Evolutionary conservation across 169 alveolate genomes (phyloP), one percentile per base, ranked within the genome.

Genomic region (Cystoisospora suis): DNA sequence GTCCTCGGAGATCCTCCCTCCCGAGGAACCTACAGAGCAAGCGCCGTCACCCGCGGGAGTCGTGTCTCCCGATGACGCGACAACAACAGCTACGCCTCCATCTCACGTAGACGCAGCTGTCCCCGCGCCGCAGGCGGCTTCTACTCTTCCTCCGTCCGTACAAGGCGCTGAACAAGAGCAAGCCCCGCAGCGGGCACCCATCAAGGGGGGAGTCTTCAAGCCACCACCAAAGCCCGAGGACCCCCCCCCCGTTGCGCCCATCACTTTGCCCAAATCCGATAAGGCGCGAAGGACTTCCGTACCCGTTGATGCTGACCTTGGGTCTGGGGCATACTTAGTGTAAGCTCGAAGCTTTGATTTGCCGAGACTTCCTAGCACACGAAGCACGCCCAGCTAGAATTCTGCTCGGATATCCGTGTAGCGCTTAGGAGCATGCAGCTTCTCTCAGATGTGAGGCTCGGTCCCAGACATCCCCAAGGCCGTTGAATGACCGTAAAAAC

Each of bases 161-260:
- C 38, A 72, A 6, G n/a, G 23, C 83, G 32, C 23, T 4, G 12
- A 47, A 12, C 38, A 72, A 42, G 0, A 72, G 17, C n/a, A 40
- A 12, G 42, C 27, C 2, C 9, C 15, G 27, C n/a, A 36, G n/a
- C 38, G 83, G 27, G 58, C 83, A 15, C 58, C 83, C 7, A 72
- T 72, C 83, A 72, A 72, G 56, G 83, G 83, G n/a, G 83, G 83
- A 20, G 83, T 72, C 32, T 72, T 72, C 83, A 72, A 72, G n/a
- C 83, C 83, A 34, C 83, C 83, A 3, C 83, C 53, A 12, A 72
- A 72, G 56, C 83, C 45, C 27, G 83, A 72, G 32, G 36, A 36
- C n/a, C 40, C 56, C 59, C 83, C 83, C 32, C 20, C 56, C 5
- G 45, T 38, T 7, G 83, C 44, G 27, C 83, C 83, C 58, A 36